Evolutionary conservation across 2,329 filamentous ascomycete genomes (phyloP), one percentile per base, ranked within the genome.

Genomic region (Cryphonectria naterciae): DNA sequence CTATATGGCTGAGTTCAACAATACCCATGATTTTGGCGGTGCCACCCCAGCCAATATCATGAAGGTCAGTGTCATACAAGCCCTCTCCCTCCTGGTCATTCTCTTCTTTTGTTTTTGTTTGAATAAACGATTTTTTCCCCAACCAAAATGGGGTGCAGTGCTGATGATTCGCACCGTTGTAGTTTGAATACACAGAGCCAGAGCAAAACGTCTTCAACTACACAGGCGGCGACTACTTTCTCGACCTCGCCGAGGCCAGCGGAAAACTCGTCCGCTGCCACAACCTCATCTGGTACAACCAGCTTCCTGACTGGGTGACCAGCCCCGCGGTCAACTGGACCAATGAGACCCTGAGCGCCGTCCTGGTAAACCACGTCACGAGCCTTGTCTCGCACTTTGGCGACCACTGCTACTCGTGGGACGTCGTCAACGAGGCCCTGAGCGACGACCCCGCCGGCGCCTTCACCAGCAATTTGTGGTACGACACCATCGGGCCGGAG

Each of bases 131-230:
- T n/a, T n/a, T n/a, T n/a, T n/a, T n/a, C n/a, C n/a, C n/a, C n/a
- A n/a, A n/a, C n/a, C n/a, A n/a, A n/a, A n/a, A n/a, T n/a, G n/a
- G n/a, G n/a, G 58, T 25, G 28, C n/a, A 13, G 22, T 39, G 10
- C 46, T 66, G 22, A 66, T 19, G 13, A 1, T 5, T 37, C 19
- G 10, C 25, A 49, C n/a, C 37, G 8, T 39, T 39, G 37, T 39
- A 68, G 65, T 68, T 68, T 41, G 25, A 43, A 67, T 85, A 86
- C 76, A 88, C 83, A 62, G 89, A 92, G 79, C 88, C 89, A 2
- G 75, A 83, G 63, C 86, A 83, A 43, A 84, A 84, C 66, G 80
- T 85, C 68, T 92, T 91, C 83, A 88, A 88, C 79, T 92, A 84
- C 78, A 87, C 85, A 41, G 83, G 85, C 49, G 89, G 87, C 62